Conservation (phyloP, 2,329 filamentous ascomycete species). For the Alternaria panax region DNA sequence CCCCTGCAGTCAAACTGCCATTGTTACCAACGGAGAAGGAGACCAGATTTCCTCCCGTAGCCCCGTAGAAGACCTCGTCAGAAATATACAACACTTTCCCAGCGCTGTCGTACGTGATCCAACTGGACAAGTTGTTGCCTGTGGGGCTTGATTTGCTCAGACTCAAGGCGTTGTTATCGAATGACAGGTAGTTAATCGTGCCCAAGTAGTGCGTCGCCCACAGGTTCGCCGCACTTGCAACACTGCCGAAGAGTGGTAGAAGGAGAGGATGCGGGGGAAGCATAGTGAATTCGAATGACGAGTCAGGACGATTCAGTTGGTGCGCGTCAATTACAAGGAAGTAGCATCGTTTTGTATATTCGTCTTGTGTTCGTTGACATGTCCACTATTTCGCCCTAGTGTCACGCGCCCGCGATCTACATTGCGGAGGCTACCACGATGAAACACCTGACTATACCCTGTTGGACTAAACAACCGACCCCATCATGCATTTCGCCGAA, state of each 20-base stretch:
- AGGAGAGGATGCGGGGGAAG: conserved; percentile 30
- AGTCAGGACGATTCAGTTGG: background rate
- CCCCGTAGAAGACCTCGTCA: conserved; percentile 34
- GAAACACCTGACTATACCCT: conserved; percentile 21
- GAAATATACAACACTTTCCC: conserved; percentile 38
- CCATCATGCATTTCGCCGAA: conserved; percentile 12
- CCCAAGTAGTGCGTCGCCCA: conserved; percentile 43
- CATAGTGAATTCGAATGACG: conserved; percentile 24
- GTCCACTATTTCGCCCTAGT: conserved; percentile 13
- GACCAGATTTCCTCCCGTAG: conserved; percentile 28
- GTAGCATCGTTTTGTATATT: conserved; percentile 18
- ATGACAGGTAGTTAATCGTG: conserved; percentile 38
- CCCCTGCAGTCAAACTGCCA: conserved; percentile 29
- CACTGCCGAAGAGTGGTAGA: conserved; percentile 35
- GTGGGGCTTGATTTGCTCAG: conserved; percentile 28
- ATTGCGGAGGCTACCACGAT: conserved; percentile 15
- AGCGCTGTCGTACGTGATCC: conserved; percentile 41
- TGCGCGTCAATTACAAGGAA: background rate
- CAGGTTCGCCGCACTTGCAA: conserved; percentile 37
- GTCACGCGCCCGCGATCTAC: conserved; percentile 20
- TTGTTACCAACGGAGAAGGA: conserved; percentile 38
- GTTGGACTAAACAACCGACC: conserved; percentile 12
- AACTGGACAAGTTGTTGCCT: conserved; percentile 37
- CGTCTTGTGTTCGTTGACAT: conserved; percentile 4
- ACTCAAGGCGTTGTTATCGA: conserved; percentile 34